A percentile compares a stretch with the other conserved stretches of the same genome.
These are phyloP conservation scores for Phytophthora aleatoria DNA, from an alignment of 352 stramenopile genomes.

Conservation along the genomic window DNA sequence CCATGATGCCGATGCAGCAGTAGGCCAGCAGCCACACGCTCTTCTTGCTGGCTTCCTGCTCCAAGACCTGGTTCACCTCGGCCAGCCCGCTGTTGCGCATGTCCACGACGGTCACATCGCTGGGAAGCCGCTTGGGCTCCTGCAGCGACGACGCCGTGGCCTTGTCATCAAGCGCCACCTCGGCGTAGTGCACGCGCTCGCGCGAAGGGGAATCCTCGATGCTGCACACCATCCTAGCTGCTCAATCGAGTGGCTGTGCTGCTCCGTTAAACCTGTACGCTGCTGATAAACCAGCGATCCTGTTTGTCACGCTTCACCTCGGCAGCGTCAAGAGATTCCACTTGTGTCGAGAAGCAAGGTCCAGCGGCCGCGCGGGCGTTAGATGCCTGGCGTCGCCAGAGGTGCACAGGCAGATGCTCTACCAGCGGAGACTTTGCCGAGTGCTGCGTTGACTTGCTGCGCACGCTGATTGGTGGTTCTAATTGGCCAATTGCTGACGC, in stretches of 20 bases:
- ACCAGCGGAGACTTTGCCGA: slow-evolving; percentile 4
- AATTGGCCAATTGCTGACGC: slow-evolving; percentile 26
- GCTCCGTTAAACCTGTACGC: neutral
- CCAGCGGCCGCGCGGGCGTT: slow-evolving; percentile 6
- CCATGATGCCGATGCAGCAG: slow-evolving; percentile 84
- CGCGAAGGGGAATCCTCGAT: slow-evolving; percentile 31
- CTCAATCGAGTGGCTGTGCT: neutral
- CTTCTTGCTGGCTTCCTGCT: slow-evolving; percentile 37
- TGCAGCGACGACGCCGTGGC: slow-evolving; percentile 10
- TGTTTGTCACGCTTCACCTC: neutral
- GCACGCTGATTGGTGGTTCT: slow-evolving; percentile 23
- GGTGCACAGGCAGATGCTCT: slow-evolving; percentile 5
- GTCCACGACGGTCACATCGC: slow-evolving; percentile 39
- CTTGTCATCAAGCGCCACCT: slow-evolving; percentile 60
- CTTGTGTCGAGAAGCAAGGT: slow-evolving; percentile 19
- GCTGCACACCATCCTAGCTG: slow-evolving; percentile 50
- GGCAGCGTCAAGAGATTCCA: slow-evolving; percentile 27
- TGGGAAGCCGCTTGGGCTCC: slow-evolving; percentile 35
- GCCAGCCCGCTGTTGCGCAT: slow-evolving; percentile 29
- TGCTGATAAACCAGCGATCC: neutral
- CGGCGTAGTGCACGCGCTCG: slow-evolving; percentile 53
- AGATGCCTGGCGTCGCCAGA: slow-evolving; percentile 9
- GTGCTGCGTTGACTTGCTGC: slow-evolving; percentile 17
- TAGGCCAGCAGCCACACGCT: slow-evolving; percentile 67
- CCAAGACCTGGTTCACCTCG: slow-evolving; percentile 12